Conservation (phyloP, 805 yeast genomes). For the Wickerhamiella spandovensis region DNA sequence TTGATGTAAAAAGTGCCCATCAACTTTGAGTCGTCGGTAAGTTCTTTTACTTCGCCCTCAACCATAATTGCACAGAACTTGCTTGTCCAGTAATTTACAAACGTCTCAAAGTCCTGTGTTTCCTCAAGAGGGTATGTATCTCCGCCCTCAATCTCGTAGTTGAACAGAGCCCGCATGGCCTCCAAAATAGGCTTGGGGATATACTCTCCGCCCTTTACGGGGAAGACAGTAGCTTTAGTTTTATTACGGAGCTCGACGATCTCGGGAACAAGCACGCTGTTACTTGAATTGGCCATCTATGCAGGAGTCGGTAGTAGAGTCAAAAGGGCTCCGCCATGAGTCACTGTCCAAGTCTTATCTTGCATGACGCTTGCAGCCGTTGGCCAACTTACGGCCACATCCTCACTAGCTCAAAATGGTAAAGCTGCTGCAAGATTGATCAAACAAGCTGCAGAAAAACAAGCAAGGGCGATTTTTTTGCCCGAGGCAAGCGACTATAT, state of each 20-base stretch:
- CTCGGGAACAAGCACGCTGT: background rate
- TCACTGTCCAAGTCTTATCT: background rate
- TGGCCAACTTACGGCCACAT: conserved; percentile 74
- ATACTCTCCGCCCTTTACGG: conserved; percentile 35
- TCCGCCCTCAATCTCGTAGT: conserved; percentile 57
- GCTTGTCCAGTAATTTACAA: conserved; percentile 51
- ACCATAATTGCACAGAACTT: conserved; percentile 54
- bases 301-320: no score
- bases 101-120: conserved; percentile 33
- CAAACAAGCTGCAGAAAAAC: conserved; percentile 42
- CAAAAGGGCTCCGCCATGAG: no score
- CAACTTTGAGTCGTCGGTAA: conserved; percentile 27
- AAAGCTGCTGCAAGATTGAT: conserved; percentile 45
- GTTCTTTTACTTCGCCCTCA: conserved; percentile 26
- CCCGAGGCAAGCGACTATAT: conserved; percentile 94
- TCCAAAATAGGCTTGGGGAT: conserved; percentile 40
- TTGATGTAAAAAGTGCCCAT: conserved; percentile 71
- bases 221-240: conserved; percentile 44
- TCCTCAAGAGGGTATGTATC: conserved; percentile 50
- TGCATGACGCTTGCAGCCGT: conserved; percentile 56
- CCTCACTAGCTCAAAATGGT: conserved; percentile 48
- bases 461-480: conserved; percentile 60
- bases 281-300: background rate
- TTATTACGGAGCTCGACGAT: background rate
- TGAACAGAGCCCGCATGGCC: conserved; percentile 39